Base-by-base conservation (phyloP, 2,329 filamentous ascomycete species). In the Venturiaceae sp. region DNA sequence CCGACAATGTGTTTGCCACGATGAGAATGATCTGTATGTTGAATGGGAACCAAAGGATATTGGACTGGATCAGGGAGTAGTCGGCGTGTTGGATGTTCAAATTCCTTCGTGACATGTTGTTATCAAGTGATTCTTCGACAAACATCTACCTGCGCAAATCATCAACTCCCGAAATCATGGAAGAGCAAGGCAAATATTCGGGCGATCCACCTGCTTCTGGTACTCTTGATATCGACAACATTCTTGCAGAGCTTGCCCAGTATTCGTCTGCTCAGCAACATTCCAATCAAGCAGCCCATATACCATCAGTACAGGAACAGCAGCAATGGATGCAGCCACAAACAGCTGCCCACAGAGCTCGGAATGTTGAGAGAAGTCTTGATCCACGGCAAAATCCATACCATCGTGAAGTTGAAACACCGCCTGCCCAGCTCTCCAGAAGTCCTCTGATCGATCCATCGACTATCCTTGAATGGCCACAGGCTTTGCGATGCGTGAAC, bases 401-500 rank as follows among this genome's bases (percentile, higher is more conserved):
- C 23, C 16, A 32, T 21, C 34, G 37, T n/a, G 34, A 56, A 21
- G n/a, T n/a, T 39, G 44, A 9, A 9, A 50, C 44, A 13, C 13
- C 44, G 11, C 50, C 50, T 28, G 21, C 19, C 11, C 53, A 55
- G 41, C 37, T 26, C 28, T 32, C 23, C 32, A 50, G 34, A 8
- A 46, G 44, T 21, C 57, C 57, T 36, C 33, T 32, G 13, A 73
- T 78, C 21, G 74, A 79, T 61, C 74, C 76, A 34, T 71, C 76
- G 0, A 75, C 72, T 0, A 79, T 79, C 60, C 77, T 71, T 7
- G 71, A 76, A 60, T 79, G 77, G 77, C 71, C 72, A 52, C 71
- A 72, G 55, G 77, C 72, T 19, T 65, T 79, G 6, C 71, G 77
- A 11, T 59, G 53, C 30, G 58, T 59, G 6, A 59, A 44, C 64